phyloP scores from a whole-genome alignment of 768 basidiomycete species.

The Tricholomella constricta region DNA sequence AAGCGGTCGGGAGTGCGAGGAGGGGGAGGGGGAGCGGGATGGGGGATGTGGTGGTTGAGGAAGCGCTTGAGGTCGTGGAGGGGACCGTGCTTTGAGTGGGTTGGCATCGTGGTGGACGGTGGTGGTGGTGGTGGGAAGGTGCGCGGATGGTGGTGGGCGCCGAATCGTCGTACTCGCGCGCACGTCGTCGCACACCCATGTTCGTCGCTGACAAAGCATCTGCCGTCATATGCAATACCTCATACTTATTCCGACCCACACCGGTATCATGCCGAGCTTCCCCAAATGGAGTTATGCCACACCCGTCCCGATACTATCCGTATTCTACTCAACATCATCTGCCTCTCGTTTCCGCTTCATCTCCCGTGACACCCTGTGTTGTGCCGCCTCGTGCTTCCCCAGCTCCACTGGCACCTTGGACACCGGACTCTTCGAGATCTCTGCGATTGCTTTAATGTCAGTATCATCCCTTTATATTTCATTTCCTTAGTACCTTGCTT shows the following conservation, averaged over 20 bases:
- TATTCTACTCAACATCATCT: constrained; percentile 62
- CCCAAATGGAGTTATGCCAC: no score
- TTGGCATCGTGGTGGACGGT: constrained; percentile 13
- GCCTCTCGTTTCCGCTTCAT: constrained; percentile 94
- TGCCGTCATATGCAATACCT: not conserved
- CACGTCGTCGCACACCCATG: no score
- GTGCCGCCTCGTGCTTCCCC: constrained; percentile 89
- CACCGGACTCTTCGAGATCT: constrained; percentile 92
- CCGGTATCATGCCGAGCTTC: no score
- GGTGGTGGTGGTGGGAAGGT: constrained; percentile 7
- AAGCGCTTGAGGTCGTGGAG: constrained; percentile 94
- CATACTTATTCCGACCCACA: no score
- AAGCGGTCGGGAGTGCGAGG: constrained; percentile 30
- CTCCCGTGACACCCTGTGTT: constrained; percentile 87
- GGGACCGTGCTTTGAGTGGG: constrained; percentile 58
- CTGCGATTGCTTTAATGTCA: constrained; percentile 39
- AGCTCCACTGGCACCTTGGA: constrained; percentile 88
- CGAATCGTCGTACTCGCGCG: no score
- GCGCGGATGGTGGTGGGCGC: not conserved
- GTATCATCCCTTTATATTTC: not conserved
- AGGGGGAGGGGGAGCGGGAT: constrained; percentile 32
- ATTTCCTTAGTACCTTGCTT: constrained; percentile 75
- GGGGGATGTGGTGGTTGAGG: constrained; percentile 87
- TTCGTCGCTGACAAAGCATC: constrained; percentile 12
- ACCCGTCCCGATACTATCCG: no score